phyloP scores from a whole-genome alignment of 352 stramenopile species.

The Achlya hypogyna region DNA sequence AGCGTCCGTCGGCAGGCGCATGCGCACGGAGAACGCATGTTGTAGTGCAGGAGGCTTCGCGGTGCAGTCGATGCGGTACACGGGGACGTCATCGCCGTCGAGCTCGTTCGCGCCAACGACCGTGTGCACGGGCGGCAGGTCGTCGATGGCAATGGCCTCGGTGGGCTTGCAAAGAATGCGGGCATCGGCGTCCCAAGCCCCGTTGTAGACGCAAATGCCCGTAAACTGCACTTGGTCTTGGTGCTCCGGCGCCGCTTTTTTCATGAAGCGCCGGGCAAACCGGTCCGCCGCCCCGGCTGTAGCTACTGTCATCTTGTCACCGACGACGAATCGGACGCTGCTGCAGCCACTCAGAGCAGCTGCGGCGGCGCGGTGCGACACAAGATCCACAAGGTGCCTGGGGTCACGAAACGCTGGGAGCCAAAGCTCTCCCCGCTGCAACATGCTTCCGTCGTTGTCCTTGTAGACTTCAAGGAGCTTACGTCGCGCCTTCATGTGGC shows the following conservation, averaged over 20 bases:
- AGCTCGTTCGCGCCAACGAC: background rate
- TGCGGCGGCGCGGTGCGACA: slow-evolving; percentile 3
- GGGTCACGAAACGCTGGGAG: slow-evolving; percentile 4
- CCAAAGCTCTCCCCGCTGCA: background rate
- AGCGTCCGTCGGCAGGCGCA: background rate
- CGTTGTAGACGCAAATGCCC: slow-evolving; percentile 11
- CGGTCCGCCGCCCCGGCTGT: background rate
- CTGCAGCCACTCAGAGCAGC: too few relatives aligned
- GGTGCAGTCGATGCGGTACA: background rate
- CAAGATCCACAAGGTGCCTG: background rate
- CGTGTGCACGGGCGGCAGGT: slow-evolving; percentile 4
- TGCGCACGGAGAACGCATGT: background rate
- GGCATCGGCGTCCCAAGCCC: background rate
- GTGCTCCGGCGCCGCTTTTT: background rate
- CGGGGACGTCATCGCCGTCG: slow-evolving; percentile 12
- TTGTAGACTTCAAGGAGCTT: slow-evolving; percentile 2
- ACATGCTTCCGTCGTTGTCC: too few relatives aligned
- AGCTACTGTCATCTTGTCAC: background rate
- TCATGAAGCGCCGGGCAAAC: background rate
- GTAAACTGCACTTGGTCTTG: background rate
- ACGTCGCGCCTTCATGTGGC: background rate
- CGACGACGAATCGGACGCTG: background rate
- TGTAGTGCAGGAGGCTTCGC: background rate
- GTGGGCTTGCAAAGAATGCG: background rate
- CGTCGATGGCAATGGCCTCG: background rate